Conservation (phyloP, 257 asterid species). For the Schizonepeta tenuifolia region DNA sequence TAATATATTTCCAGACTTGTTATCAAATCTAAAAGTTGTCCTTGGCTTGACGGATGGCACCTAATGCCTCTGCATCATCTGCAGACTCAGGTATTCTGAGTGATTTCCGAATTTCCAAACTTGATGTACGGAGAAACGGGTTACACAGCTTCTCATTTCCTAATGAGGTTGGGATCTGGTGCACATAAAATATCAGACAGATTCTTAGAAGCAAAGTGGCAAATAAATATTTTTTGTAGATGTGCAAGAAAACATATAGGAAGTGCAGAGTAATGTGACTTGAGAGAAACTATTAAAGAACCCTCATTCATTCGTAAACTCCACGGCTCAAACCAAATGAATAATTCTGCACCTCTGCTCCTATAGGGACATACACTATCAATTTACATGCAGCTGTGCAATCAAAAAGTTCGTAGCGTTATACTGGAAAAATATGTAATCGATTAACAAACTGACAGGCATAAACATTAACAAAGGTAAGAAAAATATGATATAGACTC, state of each 20-base stretch:
- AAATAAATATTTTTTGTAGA: background rate
- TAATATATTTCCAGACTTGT: slow-evolving; percentile 1
- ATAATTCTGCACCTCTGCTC: background rate
- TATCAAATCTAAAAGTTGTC: slow-evolving; percentile 61
- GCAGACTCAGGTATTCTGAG: slow-evolving; percentile 69
- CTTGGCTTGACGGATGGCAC: slow-evolving; percentile 79
- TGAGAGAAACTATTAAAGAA: background rate
- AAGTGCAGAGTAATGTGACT: background rate
- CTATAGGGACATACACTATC: background rate
- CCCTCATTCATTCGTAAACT: slow-evolving; percentile 8
- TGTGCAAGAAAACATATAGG: background rate
- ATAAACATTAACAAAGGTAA: background rate
- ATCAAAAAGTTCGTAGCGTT: background rate
- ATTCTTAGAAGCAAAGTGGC: slow-evolving; percentile 9
- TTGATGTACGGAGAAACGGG: slow-evolving; percentile 92
- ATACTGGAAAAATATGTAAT: background rate
- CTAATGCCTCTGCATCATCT: slow-evolving; percentile 75
- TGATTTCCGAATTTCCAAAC: slow-evolving; percentile 72
- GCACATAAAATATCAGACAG: slow-evolving; percentile 24
- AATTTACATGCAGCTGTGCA: slow-evolving; percentile 5
- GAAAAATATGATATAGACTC: background rate
- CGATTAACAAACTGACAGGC: slow-evolving; percentile 4
- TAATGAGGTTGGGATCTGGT: slow-evolving; percentile 82
- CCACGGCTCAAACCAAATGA: slow-evolving; percentile 3
- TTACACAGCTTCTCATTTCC: slow-evolving; percentile 79